phyloP scores from a whole-genome alignment of 192 early-diverging fungal species.

The Entomortierella chlamydospora region DNA sequence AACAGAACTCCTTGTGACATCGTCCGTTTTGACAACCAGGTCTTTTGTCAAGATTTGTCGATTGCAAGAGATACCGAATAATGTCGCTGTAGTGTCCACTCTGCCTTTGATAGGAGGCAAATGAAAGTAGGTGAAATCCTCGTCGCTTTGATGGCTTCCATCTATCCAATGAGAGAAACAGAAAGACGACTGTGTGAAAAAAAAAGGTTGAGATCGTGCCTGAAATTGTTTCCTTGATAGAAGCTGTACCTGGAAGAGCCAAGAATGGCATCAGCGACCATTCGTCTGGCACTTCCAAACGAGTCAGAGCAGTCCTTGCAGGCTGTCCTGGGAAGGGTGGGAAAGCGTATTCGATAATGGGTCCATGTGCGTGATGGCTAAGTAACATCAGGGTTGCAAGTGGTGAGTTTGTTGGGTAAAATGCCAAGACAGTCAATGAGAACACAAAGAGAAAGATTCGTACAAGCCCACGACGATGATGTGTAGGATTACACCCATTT shows the following conservation, averaged over 20 bases:
- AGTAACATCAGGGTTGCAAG: neutral
- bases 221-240: too few species aligned
- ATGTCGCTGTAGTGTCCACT: constrained; percentile 66
- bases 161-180: constrained; percentile 40
- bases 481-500: constrained; percentile 49
- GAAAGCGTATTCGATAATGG: constrained; percentile 62
- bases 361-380: constrained; percentile 65
- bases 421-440: neutral
- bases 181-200: too few species aligned
- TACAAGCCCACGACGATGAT: constrained; percentile 55
- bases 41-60: constrained; percentile 82
- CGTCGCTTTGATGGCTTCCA: constrained; percentile 82
- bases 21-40: constrained; percentile 74
- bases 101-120: constrained; percentile 78
- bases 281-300: constrained; percentile 77
- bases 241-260: constrained; percentile 72
- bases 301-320: constrained; percentile 30
- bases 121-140: constrained; percentile 89
- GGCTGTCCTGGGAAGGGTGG: constrained; percentile 61
- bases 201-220: neutral
- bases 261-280: constrained; percentile 87
- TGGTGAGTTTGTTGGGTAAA: neutral
- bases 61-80: constrained; percentile 88
- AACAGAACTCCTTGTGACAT: constrained; percentile 82
- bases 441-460: neutral